Evolutionary conservation across 2,329 filamentous ascomycete species (phyloP), one percentile per base, ranked within the genome.

Genomic region (Truncatella angustata): DNA sequence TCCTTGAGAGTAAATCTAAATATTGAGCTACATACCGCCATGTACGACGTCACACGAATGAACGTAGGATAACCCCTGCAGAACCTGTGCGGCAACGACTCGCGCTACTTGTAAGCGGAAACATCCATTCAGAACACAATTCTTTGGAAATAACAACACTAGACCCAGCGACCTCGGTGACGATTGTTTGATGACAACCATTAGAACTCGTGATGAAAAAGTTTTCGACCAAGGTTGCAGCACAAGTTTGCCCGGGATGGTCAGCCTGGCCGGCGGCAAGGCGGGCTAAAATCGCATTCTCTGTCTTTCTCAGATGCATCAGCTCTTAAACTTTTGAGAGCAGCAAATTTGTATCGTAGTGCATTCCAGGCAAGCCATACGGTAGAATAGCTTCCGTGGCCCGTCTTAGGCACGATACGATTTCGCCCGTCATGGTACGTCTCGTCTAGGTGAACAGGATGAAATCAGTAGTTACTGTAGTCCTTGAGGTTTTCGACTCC

Each of bases 371-470:
- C 39, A 9, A 48, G 9, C 62, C 62, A 63, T 24, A 64, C 60
- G 3, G 56, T 62, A 28, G 53, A 55, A 20, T 54, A 59, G 1
- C 57, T 57, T 14, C 61, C 61, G 18, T 45, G 46, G 5, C 60
- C 61, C 18, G 62, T 58, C 50, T 62, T 63, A 43, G 61, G 53
- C 16, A 61, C 37, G 47, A 63, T 54, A 10, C 50, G 50, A 43
- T 58, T 63, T 35, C 58, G 56, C 14, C 35, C 50, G 4, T 53
- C 40, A 2, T 54, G 51, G 7, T 56, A 53, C 1, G 35, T 36
- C 45, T 64, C 60, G 5, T 56, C 59, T 9, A 64, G 37, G 26
- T 59, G 55, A 26, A 66, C 51, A 34, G 61, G 63, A 43, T 64
- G 61, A 30, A 55, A 51, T 9, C 62, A 58, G 24, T 57, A 58